Percentiles rank a stretch among this genome's conserved stretches.
These are phyloP conservation scores for Boletus fagicola DNA, from an alignment of 768 basidiomycete genomes.

Conservation along the genomic window DNA sequence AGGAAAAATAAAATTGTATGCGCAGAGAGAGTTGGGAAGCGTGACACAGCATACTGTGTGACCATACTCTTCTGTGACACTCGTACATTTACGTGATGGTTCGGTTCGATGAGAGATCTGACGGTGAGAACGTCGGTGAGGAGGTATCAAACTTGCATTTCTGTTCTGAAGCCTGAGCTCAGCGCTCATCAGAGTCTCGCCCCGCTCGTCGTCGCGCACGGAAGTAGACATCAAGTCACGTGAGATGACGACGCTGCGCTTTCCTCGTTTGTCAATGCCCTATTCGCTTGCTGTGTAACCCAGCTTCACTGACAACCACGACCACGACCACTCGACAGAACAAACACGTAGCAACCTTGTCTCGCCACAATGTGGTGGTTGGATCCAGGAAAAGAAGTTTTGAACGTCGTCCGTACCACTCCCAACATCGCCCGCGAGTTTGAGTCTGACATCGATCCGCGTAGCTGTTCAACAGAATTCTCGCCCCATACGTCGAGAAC, in stretches of 20 bases:
- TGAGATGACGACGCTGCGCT: conserved; percentile 26
- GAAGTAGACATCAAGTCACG: conserved; percentile 17
- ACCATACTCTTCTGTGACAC: background rate
- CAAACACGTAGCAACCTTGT: background rate
- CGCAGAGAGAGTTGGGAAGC: conserved; percentile 19
- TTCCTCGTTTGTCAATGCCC: conserved; percentile 32
- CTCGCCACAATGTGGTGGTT: conserved; percentile 74
- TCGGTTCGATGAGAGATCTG: background rate
- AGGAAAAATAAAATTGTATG: conserved; percentile 17
- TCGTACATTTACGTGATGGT: background rate
- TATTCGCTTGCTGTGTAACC: conserved; percentile 18
- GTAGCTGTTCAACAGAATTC: conserved; percentile 83
- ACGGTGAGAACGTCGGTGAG: no score
- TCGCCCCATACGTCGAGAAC: conserved; percentile 95
- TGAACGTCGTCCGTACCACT: conserved; percentile 57
- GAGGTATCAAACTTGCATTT: no score
- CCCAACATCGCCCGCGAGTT: background rate
- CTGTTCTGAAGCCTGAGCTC: background rate
- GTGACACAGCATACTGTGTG: conserved; percentile 24
- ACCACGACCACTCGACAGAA: background rate
- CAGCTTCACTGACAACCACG: background rate
- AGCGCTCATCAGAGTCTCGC: background rate
- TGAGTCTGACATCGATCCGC: background rate
- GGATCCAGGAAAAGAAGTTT: conserved; percentile 80
- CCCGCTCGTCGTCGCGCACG: background rate